These are phyloP conservation scores for Aspergillus avenaceus DNA, from an alignment of 495 filamentous ascomycete genomes.

Conservation along the genomic window DNA sequence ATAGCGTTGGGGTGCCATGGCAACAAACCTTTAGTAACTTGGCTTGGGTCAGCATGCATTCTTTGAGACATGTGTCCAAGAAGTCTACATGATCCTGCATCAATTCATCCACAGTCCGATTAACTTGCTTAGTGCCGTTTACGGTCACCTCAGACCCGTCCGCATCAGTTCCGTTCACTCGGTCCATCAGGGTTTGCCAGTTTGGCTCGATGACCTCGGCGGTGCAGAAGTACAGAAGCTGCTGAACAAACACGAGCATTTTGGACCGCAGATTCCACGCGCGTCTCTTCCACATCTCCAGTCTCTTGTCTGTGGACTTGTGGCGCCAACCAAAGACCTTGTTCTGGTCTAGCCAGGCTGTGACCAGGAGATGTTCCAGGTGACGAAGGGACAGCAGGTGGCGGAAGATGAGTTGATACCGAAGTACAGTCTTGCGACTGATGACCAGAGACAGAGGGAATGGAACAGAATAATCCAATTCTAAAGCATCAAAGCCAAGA, in stretches of 20 bases:
- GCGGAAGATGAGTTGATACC: slow-evolving; percentile 94
- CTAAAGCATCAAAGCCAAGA: slow-evolving; percentile 82
- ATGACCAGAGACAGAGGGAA: slow-evolving; percentile 97
- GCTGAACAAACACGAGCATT: slow-evolving; percentile 96
- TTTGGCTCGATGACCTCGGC: slow-evolving; percentile 97
- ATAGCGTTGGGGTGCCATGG: neutral
- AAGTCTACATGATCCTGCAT: slow-evolving; percentile 99
- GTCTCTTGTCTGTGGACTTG: slow-evolving; percentile 62
- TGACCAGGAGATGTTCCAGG: slow-evolving; percentile 76
- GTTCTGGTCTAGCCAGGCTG: slow-evolving; percentile 86
- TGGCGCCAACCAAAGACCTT: slow-evolving; percentile 81
- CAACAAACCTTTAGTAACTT: slow-evolving; percentile 83
- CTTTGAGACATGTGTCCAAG: slow-evolving; percentile 93
- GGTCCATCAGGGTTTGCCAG: slow-evolving; percentile 87
- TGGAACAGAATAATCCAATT: slow-evolving; percentile 89
- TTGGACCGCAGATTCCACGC: slow-evolving; percentile 88
- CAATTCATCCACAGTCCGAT: slow-evolving; percentile 89
- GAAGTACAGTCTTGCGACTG: slow-evolving; percentile 88
- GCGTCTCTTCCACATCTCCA: slow-evolving; percentile 90
- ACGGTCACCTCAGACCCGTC: slow-evolving; percentile 45
- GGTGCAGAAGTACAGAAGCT: slow-evolving; percentile 93
- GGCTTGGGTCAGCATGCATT: slow-evolving; percentile 97
- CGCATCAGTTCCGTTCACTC: slow-evolving; percentile 63
- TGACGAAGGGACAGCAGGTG: slow-evolving; percentile 86
- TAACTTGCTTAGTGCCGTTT: slow-evolving; percentile 49